These are phyloP conservation scores for Colletotrichum karsti DNA, from an alignment of 2,329 filamentous ascomycete species.

Conservation along the genomic window DNA sequence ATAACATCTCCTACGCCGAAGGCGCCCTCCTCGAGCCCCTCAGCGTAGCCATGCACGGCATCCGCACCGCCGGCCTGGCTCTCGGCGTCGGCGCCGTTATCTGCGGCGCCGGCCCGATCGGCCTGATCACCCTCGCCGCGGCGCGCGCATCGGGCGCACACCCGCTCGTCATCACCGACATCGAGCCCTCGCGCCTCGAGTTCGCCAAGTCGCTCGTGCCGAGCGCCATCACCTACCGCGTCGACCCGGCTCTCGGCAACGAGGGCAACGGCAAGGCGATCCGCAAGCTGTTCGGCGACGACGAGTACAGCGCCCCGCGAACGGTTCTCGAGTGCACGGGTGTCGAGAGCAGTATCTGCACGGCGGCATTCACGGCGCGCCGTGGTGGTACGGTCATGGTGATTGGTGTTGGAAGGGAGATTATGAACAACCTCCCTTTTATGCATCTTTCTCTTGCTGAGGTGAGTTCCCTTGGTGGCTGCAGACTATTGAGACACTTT, in stretches of 20 bases:
- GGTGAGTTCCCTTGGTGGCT: conserved; percentile 40
- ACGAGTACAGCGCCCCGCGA: conserved; percentile 65
- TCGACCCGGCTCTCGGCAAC: conserved; percentile 52
- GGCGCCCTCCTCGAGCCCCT: conserved; percentile 72
- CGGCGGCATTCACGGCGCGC: conserved; percentile 64
- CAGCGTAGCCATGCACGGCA: conserved; percentile 69
- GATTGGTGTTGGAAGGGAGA: conserved; percentile 68
- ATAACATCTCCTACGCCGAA: conserved; percentile 63
- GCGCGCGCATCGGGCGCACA: conserved; percentile 70
- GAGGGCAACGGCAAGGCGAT: conserved; percentile 62
- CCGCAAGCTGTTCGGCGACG: conserved; percentile 59
- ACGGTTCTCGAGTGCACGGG: conserved; percentile 73
- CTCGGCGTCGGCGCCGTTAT: conserved; percentile 65
- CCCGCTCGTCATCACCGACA: conserved; percentile 70
- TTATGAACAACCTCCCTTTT: conserved; percentile 73
- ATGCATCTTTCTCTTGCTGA: conserved; percentile 72
- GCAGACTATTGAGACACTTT: fast-evolving
- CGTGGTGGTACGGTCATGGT: conserved; percentile 70
- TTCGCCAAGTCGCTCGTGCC: conserved; percentile 69
- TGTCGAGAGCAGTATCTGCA: conserved; percentile 69
- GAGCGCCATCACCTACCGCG: conserved; percentile 60
- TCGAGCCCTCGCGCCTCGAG: conserved; percentile 62
- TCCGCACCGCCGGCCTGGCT: conserved; percentile 59
- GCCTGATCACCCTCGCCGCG: conserved; percentile 64
- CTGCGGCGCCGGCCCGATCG: conserved; percentile 72